These are phyloP conservation scores for Mortierella sp. DNA, from an alignment of 371 early-diverging fungal species.

Conservation along the genomic window DNA sequence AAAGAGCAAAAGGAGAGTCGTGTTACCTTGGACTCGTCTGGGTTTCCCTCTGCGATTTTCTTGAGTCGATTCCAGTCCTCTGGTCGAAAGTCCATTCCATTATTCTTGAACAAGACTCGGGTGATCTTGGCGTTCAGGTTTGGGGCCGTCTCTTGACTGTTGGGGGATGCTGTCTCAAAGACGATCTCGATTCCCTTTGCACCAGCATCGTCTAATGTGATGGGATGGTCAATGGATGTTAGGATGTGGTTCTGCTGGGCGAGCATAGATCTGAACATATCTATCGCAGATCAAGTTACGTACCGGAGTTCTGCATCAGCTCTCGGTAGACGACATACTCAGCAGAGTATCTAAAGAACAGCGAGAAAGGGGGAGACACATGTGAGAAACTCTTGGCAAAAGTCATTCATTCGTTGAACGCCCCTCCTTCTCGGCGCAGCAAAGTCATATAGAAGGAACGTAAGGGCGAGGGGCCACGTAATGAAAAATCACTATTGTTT, in stretches of 20 bases:
- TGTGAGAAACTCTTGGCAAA: slow-evolving; percentile 8
- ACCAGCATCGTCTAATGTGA: slow-evolving; percentile 75
- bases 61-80: slow-evolving; percentile 90
- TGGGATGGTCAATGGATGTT: background rate
- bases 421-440: background rate
- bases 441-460: background rate
- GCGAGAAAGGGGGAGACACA: background rate
- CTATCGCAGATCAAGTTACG: background rate
- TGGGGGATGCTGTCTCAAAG: slow-evolving; percentile 65
- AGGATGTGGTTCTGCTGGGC: background rate
- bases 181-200: slow-evolving; percentile 69
- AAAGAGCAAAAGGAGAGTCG: background rate
- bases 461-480: slow-evolving; percentile 9
- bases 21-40: slow-evolving; percentile 76
- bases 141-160: slow-evolving; percentile 55
- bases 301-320: slow-evolving; percentile 84
- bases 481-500: too few species aligned
- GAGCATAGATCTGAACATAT: background rate
- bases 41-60: slow-evolving; percentile 94
- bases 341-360: slow-evolving; percentile 71
- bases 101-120: slow-evolving; percentile 83
- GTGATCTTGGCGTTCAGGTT: slow-evolving; percentile 67
- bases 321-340: slow-evolving; percentile 83
- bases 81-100: slow-evolving; percentile 84
- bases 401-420: background rate